Evolutionary conservation across 495 filamentous ascomycete genomes (phyloP).

Genomic region (Lepidopterella palustris): DNA sequence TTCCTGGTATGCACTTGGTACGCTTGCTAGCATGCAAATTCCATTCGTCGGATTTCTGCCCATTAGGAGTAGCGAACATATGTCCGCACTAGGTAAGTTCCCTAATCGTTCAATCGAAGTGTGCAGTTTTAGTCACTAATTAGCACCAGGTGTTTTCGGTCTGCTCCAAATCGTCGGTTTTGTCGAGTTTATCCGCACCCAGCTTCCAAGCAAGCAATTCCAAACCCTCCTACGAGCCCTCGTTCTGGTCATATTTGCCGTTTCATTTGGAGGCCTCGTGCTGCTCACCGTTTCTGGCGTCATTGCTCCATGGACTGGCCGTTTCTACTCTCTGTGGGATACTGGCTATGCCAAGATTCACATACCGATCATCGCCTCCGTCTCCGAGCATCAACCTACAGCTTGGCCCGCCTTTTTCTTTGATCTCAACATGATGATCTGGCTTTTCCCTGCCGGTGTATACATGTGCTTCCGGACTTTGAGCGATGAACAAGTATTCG

Average conservation of each 20-base stretch:
- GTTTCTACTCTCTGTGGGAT: constrained; percentile 99
- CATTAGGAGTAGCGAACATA: constrained; percentile 95
- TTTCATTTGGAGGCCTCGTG: constrained; percentile 69
- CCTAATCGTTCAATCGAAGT: background rate
- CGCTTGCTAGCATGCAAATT: constrained; percentile 98
- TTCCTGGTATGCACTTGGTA: constrained; percentile 96
- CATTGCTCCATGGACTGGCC: constrained; percentile 96
- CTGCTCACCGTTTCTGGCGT: constrained; percentile 77
- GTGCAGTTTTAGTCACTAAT: no score
- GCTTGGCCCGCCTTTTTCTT: constrained; percentile 99
- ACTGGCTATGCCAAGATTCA: constrained; percentile 99
- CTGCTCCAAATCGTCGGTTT: constrained; percentile 91
- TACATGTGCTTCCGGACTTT: constrained; percentile 96
- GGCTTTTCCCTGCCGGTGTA: constrained; percentile 97
- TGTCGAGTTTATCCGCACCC: constrained; percentile 80
- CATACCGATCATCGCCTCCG: constrained; percentile 98
- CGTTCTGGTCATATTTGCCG: constrained; percentile 66
- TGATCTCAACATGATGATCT: constrained; percentile 95
- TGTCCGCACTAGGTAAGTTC: constrained; percentile 82
- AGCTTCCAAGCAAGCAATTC: constrained; percentile 89
- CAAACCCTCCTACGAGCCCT: constrained; percentile 74
- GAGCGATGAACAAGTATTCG: constrained; percentile 94
- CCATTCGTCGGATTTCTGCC: constrained; percentile 98
- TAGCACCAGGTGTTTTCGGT: constrained; percentile 75
- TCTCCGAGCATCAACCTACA: constrained; percentile 98